Evolutionary conservation across 495 filamentous ascomycete genomes (phyloP), one percentile per base, ranked within the genome.

Genomic region (Aspergillus sparsus): DNA sequence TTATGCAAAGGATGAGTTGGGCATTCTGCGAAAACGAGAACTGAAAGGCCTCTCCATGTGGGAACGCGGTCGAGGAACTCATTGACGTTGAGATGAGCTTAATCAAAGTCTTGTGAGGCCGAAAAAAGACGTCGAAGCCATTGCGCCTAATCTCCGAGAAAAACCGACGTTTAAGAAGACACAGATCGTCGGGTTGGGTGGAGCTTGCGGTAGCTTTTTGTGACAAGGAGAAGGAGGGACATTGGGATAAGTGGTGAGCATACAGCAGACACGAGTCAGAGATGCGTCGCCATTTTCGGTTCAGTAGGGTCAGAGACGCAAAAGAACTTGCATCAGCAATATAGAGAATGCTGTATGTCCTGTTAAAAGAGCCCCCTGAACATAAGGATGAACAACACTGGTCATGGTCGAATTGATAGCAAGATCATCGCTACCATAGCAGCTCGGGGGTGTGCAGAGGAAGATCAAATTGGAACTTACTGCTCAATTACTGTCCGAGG

Each of bases 21-120:
- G 89, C 90, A 62, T 82, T 85, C 7, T 88, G 84, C 13, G 91
- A 93, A 57, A 91, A 85, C 57, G 83, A 82, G 65, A 94, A 95
- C 53, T 90, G 89, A 72, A 95, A 90, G 46, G 90, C 89, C 71
- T 95, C 91, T 18, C 91, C 91, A 6, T 89, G 88, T 0, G 91
- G 91, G 57, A 88, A 88, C 0, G 86, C 83, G 8, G 89, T 89
- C 11, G 91, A 89, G 0, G 89, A 93, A 60, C 88, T 90, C 69
- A 91, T 89, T 15, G 89, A 91, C 35, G 86, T 89, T 13, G 89
- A 93, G n/a, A 93, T 85, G 31, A 95, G 73, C 57, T 86, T 91
- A 61, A 94, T 81, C 39, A 89, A 70, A 15, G 88, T 92, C 55
- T 82, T 77, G 41, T 69, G 82, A 7, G 91, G 91, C 18, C 87